Evolutionary conservation across 805 yeast species (phyloP), one percentile per base, ranked within the genome.

Genomic region (Metschnikowia kofuensis): DNA sequence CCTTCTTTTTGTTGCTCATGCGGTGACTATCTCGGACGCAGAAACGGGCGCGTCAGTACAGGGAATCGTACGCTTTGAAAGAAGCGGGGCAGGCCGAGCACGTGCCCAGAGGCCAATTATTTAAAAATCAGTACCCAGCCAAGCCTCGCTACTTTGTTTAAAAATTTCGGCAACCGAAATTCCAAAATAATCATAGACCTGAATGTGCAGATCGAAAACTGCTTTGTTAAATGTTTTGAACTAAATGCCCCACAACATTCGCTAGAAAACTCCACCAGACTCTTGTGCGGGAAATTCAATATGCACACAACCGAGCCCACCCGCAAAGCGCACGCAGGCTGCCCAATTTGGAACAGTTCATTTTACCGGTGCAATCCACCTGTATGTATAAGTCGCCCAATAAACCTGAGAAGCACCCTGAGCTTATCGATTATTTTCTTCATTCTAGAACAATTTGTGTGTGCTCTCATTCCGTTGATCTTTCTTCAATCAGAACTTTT

Each of bases 271-370:
- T 21, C 2, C 21, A 21, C 2, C 21, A 21, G 21, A 21, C 21
- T 21, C 4, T 12, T 12, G 32, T 30, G 32, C 32, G 32, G 32
- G 4, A 30, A 30, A 30, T 10, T 7, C 10, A 10, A 12, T 30
- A 12, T 30, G 13, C 13, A 30, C 6, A 2, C 6, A 10, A 30
- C 32, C 12, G 32, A 30, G 13, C 32, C 32, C 32, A 40, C 40
- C 40, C 30, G 35, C 45, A 36, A 35, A 28, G 45, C 16, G 40
- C 36, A 37, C 45, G 34, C 41, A 30, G 41, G 31, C 41, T n/a
- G 14, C 16, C 35, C 27, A 13, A 13, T 28, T 29, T 31, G 15
- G 35, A 34, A 34, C n/a, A 13, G 2, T 8, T 34, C 5, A 14
- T 10, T n/a, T 14, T 34, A 31, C 16, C 11, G 7, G 37, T n/a